Conservation (phyloP, 352 stramenopile genomes). For the Sclerospora graminicola region DNA sequence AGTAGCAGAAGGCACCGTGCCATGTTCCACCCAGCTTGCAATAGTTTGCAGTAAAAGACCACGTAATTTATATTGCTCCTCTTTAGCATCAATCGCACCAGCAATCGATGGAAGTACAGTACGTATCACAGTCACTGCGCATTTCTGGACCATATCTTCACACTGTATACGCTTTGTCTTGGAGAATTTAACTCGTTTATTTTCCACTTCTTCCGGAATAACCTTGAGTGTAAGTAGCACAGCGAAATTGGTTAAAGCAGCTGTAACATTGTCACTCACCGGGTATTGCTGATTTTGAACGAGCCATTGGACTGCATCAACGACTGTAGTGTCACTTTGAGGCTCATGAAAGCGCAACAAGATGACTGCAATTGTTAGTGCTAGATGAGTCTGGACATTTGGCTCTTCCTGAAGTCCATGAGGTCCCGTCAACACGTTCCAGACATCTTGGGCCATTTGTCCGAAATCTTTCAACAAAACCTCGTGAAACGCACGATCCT, state of each 20-base stretch:
- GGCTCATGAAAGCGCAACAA: conserved; percentile 68
- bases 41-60: conserved; percentile 53
- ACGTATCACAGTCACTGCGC: no score
- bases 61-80: conserved; percentile 32
- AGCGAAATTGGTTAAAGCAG: conserved; percentile 57
- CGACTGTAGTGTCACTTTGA: conserved; percentile 33
- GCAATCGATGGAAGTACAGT: conserved; percentile 56
- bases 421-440: conserved; percentile 60
- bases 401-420: conserved; percentile 40
- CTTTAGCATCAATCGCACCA: conserved; percentile 38
- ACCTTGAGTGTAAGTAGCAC: conserved; percentile 66
- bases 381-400: conserved; percentile 58
- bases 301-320: conserved; percentile 65
- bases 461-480: conserved; percentile 48
- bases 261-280: conserved; percentile 24
- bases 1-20: conserved; percentile 34
- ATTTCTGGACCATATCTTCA: conserved; percentile 58
- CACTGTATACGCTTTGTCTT: conserved; percentile 55
- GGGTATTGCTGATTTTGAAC: conserved; percentile 56
- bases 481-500: conserved; percentile 36
- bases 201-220: conserved; percentile 69
- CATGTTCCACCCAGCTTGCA: conserved; percentile 68
- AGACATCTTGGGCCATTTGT: conserved; percentile 56
- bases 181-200: conserved; percentile 69
- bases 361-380: conserved; percentile 65